phyloP scores from a whole-genome alignment of 352 stramenopile genomes.

The Phytopythium vexans region DNA sequence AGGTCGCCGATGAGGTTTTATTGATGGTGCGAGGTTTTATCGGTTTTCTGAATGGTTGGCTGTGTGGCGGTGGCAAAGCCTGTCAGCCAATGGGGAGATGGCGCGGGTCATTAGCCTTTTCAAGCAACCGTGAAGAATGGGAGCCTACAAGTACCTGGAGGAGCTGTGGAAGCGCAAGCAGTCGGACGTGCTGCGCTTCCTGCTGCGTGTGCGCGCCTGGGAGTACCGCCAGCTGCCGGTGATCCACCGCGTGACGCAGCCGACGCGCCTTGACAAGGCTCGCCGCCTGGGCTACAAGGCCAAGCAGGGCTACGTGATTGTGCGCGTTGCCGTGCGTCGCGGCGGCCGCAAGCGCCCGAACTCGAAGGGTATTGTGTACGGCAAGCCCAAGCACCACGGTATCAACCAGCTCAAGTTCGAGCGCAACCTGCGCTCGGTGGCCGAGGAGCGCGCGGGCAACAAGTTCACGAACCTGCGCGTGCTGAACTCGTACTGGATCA shows the following conservation, averaged over 20 bases:
- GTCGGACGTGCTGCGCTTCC: constrained; percentile 99
- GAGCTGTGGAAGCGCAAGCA: constrained; percentile 99
- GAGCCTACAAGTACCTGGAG: constrained; percentile 99
- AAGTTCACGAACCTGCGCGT: constrained; percentile 98
- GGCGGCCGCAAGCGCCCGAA: constrained; percentile 99
- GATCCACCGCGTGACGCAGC: constrained; percentile 93
- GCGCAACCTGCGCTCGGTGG: constrained; percentile 97
- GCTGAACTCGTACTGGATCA: constrained; percentile 99
- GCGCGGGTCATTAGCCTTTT: constrained; percentile 25
- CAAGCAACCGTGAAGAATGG: constrained; percentile 89
- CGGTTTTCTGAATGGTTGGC: no score
- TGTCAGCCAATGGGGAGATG: neutral
- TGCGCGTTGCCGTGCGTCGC: constrained; percentile 96
- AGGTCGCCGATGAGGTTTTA: no score
- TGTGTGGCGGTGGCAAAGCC: no score
- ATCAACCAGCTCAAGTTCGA: constrained; percentile 99
- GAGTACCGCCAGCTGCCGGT: constrained; percentile 99
- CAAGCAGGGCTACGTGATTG: constrained; percentile 99
- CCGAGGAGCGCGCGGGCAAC: constrained; percentile 98
- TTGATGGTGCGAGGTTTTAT: no score
- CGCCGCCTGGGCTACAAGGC: constrained; percentile 99
- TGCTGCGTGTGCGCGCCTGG: constrained; percentile 97
- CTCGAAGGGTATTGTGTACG: constrained; percentile 99
- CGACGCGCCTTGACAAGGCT: constrained; percentile 99
- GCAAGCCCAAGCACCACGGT: constrained; percentile 99